Percentiles rank a stretch among this genome's conserved stretches.
Evolutionary conservation across 352 stramenopile species (phyloP).

Genomic region (Pythium sukuiense): DNA sequence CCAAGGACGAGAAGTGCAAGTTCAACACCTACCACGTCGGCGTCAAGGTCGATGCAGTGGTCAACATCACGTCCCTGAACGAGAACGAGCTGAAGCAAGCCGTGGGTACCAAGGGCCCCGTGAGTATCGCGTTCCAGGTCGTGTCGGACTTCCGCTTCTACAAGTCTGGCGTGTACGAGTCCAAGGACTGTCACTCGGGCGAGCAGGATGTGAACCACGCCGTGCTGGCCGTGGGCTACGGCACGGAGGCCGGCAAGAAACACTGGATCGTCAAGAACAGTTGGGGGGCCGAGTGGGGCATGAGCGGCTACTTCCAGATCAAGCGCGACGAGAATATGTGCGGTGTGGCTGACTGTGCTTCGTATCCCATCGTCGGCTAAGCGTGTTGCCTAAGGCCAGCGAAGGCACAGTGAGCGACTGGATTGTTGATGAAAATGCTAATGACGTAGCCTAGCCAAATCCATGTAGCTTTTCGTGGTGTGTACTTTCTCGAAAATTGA

Average conservation of each 20-base stretch:
- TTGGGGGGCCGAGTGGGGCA: conserved; percentile 92
- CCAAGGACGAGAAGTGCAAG: conserved; percentile 79
- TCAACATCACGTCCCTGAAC: conserved; percentile 84
- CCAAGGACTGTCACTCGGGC: conserved; percentile 74
- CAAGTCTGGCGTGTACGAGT: conserved; percentile 87
- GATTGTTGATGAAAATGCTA: not conserved
- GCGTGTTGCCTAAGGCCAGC: not conserved
- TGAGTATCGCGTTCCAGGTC: conserved; percentile 88
- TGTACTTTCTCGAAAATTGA: not conserved
- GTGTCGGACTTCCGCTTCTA: conserved; percentile 90
- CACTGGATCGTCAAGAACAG: conserved; percentile 99
- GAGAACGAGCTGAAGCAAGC: conserved; percentile 74
- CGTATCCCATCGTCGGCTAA: conserved; percentile 77
- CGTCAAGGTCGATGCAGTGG: conserved; percentile 69
- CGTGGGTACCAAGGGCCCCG: conserved; percentile 64
- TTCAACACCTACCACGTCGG: conserved; percentile 75
- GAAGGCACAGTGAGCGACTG: not conserved
- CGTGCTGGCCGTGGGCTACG: conserved; percentile 97
- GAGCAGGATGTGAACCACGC: conserved; percentile 90
- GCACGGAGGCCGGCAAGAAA: conserved; percentile 81
- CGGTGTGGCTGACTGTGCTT: conserved; percentile 84
- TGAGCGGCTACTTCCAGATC: conserved; percentile 96
- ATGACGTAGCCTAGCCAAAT: not conserved
- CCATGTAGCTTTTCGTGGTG: not conserved
- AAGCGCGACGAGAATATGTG: conserved; percentile 90